Evolutionary conservation across 768 basidiomycete genomes (phyloP), one percentile per base, ranked within the genome.

Genomic region (Rhodotorula taiwanensis): DNA sequence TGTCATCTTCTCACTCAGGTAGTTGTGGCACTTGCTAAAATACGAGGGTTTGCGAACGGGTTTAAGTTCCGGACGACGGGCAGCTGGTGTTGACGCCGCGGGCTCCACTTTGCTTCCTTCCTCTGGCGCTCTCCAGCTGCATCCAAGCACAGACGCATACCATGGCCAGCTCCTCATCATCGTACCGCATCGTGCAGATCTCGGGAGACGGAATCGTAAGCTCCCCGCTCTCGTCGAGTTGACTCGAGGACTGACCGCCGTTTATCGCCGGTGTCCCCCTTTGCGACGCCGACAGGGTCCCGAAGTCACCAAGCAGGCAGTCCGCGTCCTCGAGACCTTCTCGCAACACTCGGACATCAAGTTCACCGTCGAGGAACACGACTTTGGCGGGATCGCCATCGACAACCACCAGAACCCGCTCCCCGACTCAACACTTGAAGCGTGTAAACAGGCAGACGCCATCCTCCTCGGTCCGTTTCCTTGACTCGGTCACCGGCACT

Each of bases 201-300:
- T 85, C 86, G n/a, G 95, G 95, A 55, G 95, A 99, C 77, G 95
- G 95, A 64, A 98, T 99, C 72, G 94, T 90, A 73, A 47, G 80
- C 73, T 33, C 14, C 20, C 20, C 28, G 10, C 42, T 7, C 14
- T 39, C 36, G 41, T 52, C 36, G 10, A 16, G 36, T 39, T 39
- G 36, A 39, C 36, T 39, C 36, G 36, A 10, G 36, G 10, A 16
- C 36, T 16, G 36, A 10, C 36, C 16, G 16, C 36, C 10, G 9
- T 39, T 10, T 39, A 39, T n/a, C n/a, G n/a, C n/a, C n/a, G n/a
- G n/a, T n/a, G n/a, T n/a, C n/a, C n/a, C 20, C 60, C 50, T 5
- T 27, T 28, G 3, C 6, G 27, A n/a, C 25, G 18, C 4, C 13
- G 50, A 39, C 71, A 86, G 94, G 36, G 95, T 31, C 95, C 95